Percentiles rank a stretch among this genome's conserved stretches.
Evolutionary conservation across 1,284 basidiomycete genomes (phyloP).

Genomic region (Fistulinella staudtii): DNA sequence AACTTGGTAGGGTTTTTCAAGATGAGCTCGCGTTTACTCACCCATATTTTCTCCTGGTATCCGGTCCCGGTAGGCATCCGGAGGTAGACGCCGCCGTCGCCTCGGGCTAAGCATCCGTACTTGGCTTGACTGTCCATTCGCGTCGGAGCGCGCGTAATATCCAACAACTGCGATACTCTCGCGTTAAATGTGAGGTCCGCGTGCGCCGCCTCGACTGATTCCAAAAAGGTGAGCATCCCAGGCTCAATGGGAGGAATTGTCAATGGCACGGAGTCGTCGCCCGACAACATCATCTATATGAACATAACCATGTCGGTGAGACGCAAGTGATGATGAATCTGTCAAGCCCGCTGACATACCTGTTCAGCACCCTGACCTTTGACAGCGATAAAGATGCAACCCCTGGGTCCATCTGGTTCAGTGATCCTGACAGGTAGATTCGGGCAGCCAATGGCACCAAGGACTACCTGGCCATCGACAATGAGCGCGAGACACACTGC

Average conservation of each 20-base stretch:
- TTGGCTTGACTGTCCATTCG: constrained; percentile 99
- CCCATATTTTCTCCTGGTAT: constrained; percentile 92
- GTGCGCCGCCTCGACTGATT: constrained; percentile 92
- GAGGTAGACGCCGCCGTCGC: constrained; percentile 88
- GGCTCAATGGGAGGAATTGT: constrained; percentile 43
- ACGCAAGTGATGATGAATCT: neutral
- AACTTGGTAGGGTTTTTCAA: too few species aligned
- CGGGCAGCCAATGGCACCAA: constrained; percentile 94
- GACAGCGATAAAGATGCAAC: constrained; percentile 82
- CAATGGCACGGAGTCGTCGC: constrained; percentile 43
- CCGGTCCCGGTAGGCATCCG: constrained; percentile 83
- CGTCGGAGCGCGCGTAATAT: constrained; percentile 64
- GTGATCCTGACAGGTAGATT: constrained; percentile 70
- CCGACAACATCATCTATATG: constrained; percentile 42
- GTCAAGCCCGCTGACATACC: constrained; percentile 33
- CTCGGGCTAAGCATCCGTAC: constrained; percentile 85
- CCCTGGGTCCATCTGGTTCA: constrained; percentile 59
- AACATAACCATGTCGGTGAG: too few species aligned
- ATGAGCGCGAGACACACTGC: constrained; percentile 94
- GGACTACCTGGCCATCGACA: constrained; percentile 77
- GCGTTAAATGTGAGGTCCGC: constrained; percentile 86
- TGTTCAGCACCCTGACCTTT: constrained; percentile 80
- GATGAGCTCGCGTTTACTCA: too few species aligned
- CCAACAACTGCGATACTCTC: constrained; percentile 67
- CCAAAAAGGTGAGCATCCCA: constrained; percentile 70